Evolutionary conservation across 2,329 filamentous ascomycete species (phyloP), one percentile per base, ranked within the genome.

Genomic region (Sordariomycetes sp.): DNA sequence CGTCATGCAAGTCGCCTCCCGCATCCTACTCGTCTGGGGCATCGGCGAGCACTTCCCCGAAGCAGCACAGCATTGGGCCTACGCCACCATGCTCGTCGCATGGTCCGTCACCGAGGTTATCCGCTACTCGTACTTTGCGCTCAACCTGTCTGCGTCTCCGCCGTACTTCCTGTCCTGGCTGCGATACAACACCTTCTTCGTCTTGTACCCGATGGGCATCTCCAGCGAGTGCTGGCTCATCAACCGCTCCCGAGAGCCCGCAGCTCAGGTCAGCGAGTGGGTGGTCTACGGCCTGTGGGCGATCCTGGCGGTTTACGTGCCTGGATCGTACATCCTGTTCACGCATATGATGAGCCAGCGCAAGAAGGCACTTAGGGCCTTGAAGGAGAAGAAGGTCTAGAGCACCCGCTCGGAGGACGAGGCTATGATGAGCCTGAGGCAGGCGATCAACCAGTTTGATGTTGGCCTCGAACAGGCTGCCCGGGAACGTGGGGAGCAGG

Each of bases 341-440:
- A 86, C 84, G 16, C 84, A 98, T 60, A 96, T 98, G 92, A 85
- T 96, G 69, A 70, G 71, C 41, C 92, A 98, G 70, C 72, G 90
- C 46, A 71, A 75, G 45, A 94, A 86, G 71, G 75, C 90, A 35
- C 66, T 86, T 64, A 73, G 75, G 35, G 72, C 69, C 26, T 73
- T 78, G 51, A 74, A 71, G 58, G 47, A 54, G 19, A 49, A 64
- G 44, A 52, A 61, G 31, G 48, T 27, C 17, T 19, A 39, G 33
- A 20, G n/a, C n/a, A n/a, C n/a, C n/a, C n/a, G n/a, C n/a, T n/a
- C n/a, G n/a, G n/a, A n/a, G n/a, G n/a, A n/a, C n/a, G n/a, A n/a
- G n/a, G n/a, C n/a, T n/a, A n/a, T n/a, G n/a, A n/a, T n/a, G n/a
- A n/a, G n/a, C n/a, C n/a, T n/a, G n/a, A n/a, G n/a, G n/a, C n/a